phyloP scores from a whole-genome alignment of 208 protist genomes.

The Lotmaria passim region DNA sequence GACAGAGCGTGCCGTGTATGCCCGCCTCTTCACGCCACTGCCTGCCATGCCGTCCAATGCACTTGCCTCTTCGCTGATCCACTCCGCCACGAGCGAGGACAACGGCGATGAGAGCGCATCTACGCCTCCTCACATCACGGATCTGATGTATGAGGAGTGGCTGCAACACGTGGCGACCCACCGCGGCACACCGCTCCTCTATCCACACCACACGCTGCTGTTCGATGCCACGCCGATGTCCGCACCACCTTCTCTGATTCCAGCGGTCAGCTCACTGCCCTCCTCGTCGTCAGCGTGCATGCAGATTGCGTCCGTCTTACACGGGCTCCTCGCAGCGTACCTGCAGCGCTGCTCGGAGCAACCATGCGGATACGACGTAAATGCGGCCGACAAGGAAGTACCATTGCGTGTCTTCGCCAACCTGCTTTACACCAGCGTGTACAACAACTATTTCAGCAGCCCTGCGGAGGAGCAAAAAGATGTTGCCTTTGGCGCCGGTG shows the following conservation, averaged over 20 bases:
- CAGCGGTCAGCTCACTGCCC: not conserved
- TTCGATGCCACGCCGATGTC: not conserved
- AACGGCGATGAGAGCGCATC: not conserved
- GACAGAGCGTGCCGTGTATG: conserved; percentile 14
- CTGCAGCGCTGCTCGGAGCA: conserved; percentile 25
- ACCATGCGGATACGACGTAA: not conserved
- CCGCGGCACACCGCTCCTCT: conserved; percentile 33
- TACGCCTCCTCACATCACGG: not conserved
- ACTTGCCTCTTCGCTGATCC: no score
- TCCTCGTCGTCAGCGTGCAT: not conserved
- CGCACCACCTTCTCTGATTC: not conserved
- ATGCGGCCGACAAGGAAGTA: not conserved
- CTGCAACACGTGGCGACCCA: conserved; percentile 24
- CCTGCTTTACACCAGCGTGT: conserved; percentile 27
- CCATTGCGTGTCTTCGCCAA: conserved; percentile 23
- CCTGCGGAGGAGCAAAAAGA: conserved; percentile 38
- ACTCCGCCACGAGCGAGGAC: not conserved
- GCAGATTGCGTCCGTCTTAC: conserved; percentile 18
- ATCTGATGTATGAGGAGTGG: conserved; percentile 33
- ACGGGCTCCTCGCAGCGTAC: conserved; percentile 20
- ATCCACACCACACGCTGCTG: conserved; percentile 45
- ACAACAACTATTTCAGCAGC: conserved; percentile 33
- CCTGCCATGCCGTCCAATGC: not conserved
- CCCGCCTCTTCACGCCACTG: conserved; percentile 3
- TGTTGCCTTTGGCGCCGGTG: conserved; percentile 24